Percentiles rank a stretch among this genome's conserved stretches.
These are phyloP conservation scores for Torulaspora gathmanii DNA, from an alignment of 805 yeast genomes.

Conservation along the genomic window DNA sequence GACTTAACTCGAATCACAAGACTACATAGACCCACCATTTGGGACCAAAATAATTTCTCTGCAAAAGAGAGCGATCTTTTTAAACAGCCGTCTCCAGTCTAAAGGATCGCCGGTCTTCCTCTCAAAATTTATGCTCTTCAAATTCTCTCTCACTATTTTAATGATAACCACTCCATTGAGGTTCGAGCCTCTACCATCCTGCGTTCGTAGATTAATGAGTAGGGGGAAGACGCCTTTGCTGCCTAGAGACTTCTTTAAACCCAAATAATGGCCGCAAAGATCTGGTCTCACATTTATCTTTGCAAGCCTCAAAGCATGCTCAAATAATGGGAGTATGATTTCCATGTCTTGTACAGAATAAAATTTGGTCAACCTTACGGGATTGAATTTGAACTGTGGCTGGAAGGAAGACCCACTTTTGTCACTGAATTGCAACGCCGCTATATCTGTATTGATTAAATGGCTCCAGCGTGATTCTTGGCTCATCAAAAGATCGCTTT, in stretches of 20 bases:
- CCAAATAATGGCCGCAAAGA: conserved; percentile 21
- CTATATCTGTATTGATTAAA: conserved; percentile 24
- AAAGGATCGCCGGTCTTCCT: conserved; percentile 62
- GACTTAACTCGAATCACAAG: neutral
- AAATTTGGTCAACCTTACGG: conserved; percentile 30
- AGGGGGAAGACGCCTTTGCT: conserved; percentile 36
- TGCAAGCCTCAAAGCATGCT: conserved; percentile 27
- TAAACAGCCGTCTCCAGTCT: conserved; percentile 68
- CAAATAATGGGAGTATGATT: conserved; percentile 28
- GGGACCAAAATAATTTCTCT: conserved; percentile 51
- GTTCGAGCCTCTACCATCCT: conserved; percentile 44
- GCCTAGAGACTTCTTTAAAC: conserved; percentile 11
- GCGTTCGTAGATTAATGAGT: conserved; percentile 37
- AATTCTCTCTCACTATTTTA: conserved; percentile 37
- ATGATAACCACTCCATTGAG: conserved; percentile 47
- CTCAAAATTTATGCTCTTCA: conserved; percentile 50
- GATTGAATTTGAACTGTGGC: conserved; percentile 18
- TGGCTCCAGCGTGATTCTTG: conserved; percentile 26
- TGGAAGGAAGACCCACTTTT: conserved; percentile 1
- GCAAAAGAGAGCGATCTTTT: conserved; percentile 51
- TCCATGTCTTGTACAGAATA: conserved; percentile 29
- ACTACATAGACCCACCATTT: conserved; percentile 5
- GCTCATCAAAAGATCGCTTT: conserved; percentile 11
- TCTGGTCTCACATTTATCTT: conserved; percentile 26
- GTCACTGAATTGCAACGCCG: conserved; percentile 27